phyloP scores from a whole-genome alignment of 371 early-diverging fungal genomes.

The Chytridiales sp. region DNA sequence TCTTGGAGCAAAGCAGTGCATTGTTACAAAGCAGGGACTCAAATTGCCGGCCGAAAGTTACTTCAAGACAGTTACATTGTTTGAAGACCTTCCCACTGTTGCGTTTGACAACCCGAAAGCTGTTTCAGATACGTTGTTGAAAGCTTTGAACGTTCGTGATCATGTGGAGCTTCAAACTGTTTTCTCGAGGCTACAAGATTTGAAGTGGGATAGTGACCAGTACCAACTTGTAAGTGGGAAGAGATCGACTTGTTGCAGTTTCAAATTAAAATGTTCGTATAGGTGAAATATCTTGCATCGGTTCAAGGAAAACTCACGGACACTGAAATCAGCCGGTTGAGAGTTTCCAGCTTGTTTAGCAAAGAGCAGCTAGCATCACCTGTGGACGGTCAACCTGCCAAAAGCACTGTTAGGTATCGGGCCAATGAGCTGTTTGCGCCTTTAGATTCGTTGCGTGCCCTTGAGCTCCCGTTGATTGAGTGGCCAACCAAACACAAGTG shows the following conservation, averaged over 20 bases:
- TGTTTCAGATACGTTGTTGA: conserved; percentile 62
- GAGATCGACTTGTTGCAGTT: neutral
- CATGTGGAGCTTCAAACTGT: conserved; percentile 85
- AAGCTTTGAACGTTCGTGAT: conserved; percentile 80
- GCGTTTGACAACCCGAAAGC: conserved; percentile 51
- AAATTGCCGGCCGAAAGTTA: conserved; percentile 70
- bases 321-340: conserved; percentile 62
- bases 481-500: conserved; percentile 64
- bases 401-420: conserved; percentile 22
- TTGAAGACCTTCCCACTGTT: conserved; percentile 78
- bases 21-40: conserved; percentile 75
- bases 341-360: conserved; percentile 69
- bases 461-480: conserved; percentile 69
- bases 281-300: conserved; percentile 72
- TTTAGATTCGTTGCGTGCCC: conserved; percentile 53
- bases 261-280: neutral
- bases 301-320: conserved; percentile 63
- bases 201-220: conserved; percentile 77
- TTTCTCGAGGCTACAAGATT: conserved; percentile 77
- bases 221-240: conserved; percentile 57
- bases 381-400: conserved; percentile 31
- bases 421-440: conserved; percentile 69
- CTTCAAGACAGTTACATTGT: conserved; percentile 75
- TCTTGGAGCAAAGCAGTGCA: conserved; percentile 56
- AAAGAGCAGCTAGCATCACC: conserved; percentile 35